These are phyloP conservation scores for Leccinum subrobustum DNA, from an alignment of 1,284 basidiomycete genomes.

Conservation along the genomic window DNA sequence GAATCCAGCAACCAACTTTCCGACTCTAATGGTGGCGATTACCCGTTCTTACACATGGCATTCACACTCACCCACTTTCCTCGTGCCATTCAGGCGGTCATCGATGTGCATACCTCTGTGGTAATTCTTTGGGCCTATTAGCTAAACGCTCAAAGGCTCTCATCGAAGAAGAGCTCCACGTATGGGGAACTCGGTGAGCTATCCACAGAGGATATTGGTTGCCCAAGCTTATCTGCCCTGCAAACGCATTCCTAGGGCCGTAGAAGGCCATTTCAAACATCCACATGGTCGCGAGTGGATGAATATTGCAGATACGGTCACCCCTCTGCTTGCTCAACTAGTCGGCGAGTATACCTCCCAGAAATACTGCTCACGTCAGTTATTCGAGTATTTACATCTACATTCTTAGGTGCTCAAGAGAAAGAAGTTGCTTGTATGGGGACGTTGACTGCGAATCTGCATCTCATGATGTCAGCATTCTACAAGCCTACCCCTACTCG, in stretches of 20 bases:
- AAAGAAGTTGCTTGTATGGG: conserved; percentile 93
- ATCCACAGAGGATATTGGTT: conserved; percentile 6
- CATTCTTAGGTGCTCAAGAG: conserved; percentile 70
- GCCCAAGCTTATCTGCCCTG: conserved; percentile 5
- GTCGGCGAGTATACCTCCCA: conserved; percentile 57
- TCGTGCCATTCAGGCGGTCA: conserved; percentile 42
- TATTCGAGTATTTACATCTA: conserved; percentile 37
- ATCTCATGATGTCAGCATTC: conserved; percentile 92
- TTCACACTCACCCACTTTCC: conserved; percentile 14
- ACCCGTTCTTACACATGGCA: not conserved
- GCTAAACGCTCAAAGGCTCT: conserved; percentile 72
- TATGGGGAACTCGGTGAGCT: conserved; percentile 81
- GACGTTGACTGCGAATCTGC: conserved; percentile 92
- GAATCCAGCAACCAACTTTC: conserved; percentile 49
- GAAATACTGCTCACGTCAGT: not conserved
- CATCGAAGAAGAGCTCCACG: conserved; percentile 81
- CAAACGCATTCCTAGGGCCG: conserved; percentile 56
- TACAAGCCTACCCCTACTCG: conserved; percentile 84
- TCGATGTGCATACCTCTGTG: conserved; percentile 81
- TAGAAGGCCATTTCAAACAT: conserved; percentile 91
- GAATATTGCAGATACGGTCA: conserved; percentile 71
- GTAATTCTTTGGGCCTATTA: conserved; percentile 91
- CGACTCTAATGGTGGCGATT: conserved; percentile 36
- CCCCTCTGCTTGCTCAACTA: conserved; percentile 77
- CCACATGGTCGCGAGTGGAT: conserved; percentile 85